Percentiles rank a stretch among this genome's conserved stretches.
Evolutionary conservation across 2,329 filamentous ascomycete species (phyloP).

Genomic region (Alternaria triticimaculans): DNA sequence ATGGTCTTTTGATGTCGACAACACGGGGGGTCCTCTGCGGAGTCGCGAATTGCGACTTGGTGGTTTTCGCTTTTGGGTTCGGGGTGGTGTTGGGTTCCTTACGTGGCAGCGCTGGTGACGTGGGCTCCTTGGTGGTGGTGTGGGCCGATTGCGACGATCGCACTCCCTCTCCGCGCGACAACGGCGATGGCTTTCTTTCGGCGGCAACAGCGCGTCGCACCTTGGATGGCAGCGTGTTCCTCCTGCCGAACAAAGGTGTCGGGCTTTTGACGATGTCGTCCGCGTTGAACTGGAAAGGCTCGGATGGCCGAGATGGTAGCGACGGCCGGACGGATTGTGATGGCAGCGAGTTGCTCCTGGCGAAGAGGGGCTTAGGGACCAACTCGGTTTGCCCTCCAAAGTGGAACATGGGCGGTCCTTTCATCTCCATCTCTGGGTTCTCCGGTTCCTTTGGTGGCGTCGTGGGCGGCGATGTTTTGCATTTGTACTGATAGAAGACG

Average conservation of each 20-base stretch:
- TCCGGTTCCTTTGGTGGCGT: constrained; percentile 10
- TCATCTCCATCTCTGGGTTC: constrained; percentile 13
- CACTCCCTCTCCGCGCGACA: constrained; percentile 33
- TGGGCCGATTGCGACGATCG: constrained; percentile 20
- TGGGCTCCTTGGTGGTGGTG: constrained; percentile 1
- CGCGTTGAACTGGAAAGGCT: constrained; percentile 3
- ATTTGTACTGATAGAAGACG: constrained; percentile 17
- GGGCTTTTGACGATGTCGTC: constrained; percentile 6
- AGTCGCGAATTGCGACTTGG: background rate
- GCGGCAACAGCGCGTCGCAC: constrained; percentile 28
- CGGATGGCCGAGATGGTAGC: constrained; percentile 5
- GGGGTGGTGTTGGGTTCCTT: background rate
- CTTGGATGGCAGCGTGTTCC: constrained; percentile 20
- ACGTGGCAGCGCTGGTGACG: constrained; percentile 5
- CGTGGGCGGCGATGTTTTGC: constrained; percentile 17
- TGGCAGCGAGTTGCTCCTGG: constrained; percentile 23
- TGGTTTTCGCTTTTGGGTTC: background rate
- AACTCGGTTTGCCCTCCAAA: constrained; percentile 15
- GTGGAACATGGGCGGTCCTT: constrained; percentile 13
- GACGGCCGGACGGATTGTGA: constrained; percentile 16
- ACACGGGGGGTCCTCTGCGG: background rate
- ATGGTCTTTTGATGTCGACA: constrained; percentile 7
- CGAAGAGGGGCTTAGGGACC: constrained; percentile 37
- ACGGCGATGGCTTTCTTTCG: constrained; percentile 23
- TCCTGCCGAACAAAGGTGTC: background rate